A percentile compares a stretch with the other conserved stretches of the same genome.
Conservation (phyloP, 2,329 filamentous ascomycete genomes). For the Arthrobotrys entomopaga region DNA sequence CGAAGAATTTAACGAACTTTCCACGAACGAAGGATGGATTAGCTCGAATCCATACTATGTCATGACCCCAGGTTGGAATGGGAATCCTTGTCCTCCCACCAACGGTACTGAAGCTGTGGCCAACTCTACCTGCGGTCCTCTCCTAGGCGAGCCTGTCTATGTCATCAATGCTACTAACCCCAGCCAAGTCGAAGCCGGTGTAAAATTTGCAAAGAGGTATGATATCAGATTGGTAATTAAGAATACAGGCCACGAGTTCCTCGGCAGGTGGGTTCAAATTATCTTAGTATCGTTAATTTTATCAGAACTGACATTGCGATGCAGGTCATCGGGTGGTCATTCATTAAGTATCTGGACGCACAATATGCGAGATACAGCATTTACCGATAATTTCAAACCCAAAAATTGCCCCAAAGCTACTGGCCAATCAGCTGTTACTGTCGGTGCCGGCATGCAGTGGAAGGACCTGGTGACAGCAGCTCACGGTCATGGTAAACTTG, state of each 20-base stretch:
- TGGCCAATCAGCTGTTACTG: conserved; percentile 59
- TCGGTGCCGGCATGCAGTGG: conserved; percentile 61
- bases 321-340: conserved; percentile 59
- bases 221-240: conserved; percentile 61
- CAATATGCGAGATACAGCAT: conserved; percentile 59
- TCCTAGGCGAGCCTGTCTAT: conserved; percentile 59
- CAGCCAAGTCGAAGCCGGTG: conserved; percentile 61
- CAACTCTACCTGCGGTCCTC: conserved; percentile 58
- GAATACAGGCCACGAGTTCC: conserved; percentile 62
- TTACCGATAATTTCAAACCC: conserved; percentile 59
- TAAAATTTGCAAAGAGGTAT: conserved; percentile 61
- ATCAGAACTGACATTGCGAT: neutral
- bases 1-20: conserved; percentile 54
- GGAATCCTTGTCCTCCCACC: conserved; percentile 62
- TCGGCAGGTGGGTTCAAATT: conserved; percentile 58
- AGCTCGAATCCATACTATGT: conserved; percentile 60
- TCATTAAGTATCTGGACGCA: conserved; percentile 62
- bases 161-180: conserved; percentile 61
- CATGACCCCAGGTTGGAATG: conserved; percentile 59
- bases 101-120: conserved; percentile 61
- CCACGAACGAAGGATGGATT: conserved; percentile 61
- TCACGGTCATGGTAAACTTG: conserved; percentile 60
- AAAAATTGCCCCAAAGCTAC: conserved; percentile 52
- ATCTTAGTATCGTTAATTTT: neutral
- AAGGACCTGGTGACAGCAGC: conserved; percentile 61